Conservation (phyloP, 257 asterid species). For the Cruciata laevipes region DNA sequence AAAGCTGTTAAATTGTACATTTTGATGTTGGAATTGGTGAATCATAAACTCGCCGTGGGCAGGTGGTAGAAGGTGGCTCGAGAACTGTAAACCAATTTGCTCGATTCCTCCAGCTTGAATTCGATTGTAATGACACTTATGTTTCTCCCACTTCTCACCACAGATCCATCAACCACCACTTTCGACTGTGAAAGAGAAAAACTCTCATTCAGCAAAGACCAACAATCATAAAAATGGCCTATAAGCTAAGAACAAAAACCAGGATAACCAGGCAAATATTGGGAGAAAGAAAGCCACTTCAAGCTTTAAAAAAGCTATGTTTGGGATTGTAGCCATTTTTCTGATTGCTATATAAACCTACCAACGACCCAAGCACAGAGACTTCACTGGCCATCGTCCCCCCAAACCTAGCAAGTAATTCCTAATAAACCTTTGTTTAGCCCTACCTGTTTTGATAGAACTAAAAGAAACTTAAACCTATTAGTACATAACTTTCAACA, state of each 20-base stretch:
- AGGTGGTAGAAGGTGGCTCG: constrained; percentile 65
- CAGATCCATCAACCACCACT: constrained; percentile 51
- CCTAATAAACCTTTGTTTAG: no score
- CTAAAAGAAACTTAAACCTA: no score
- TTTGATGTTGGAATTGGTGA: neutral
- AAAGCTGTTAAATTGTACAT: neutral
- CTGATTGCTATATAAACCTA: neutral
- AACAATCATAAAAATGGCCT: neutral
- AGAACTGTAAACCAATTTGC: constrained; percentile 45
- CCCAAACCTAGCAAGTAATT: neutral
- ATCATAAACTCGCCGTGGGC: constrained; percentile 63
- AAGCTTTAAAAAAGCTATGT: neutral
- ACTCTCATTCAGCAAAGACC: constrained; percentile 9
- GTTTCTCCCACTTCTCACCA: constrained; percentile 78
- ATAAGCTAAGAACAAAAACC: neutral
- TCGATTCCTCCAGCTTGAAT: constrained; percentile 52
- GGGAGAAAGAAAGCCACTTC: neutral
- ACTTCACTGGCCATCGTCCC: neutral
- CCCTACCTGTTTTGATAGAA: no score
- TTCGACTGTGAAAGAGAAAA: constrained; percentile 39
- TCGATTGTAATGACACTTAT: constrained; percentile 55
- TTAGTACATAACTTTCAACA: neutral
- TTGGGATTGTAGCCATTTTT: neutral
- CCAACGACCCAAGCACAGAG: neutral
- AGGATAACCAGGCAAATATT: neutral